phyloP scores from a whole-genome alignment of 2,329 filamentous ascomycete genomes.

The Triangularia setosa region DNA sequence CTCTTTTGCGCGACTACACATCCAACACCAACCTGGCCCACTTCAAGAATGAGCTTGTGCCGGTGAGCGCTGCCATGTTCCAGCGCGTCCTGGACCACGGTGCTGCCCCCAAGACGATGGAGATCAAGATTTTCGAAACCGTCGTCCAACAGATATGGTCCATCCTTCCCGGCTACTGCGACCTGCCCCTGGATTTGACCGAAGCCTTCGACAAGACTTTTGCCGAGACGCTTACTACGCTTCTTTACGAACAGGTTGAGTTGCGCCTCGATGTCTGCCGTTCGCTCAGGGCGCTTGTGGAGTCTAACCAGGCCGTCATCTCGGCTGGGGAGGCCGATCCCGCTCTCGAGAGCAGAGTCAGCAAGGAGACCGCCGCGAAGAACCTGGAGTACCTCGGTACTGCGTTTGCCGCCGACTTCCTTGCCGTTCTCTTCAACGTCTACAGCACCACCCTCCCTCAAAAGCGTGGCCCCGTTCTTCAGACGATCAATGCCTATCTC shows the following conservation, averaged over 20 bases:
- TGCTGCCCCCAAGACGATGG: conserved; percentile 81
- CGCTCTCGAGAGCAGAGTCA: conserved; percentile 72
- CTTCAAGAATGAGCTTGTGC: conserved; percentile 82
- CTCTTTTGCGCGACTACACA: conserved; percentile 82
- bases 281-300: conserved; percentile 79
- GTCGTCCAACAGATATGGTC: conserved; percentile 95
- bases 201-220: conserved; percentile 81
- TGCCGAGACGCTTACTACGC: conserved; percentile 84
- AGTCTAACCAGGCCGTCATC: conserved; percentile 82
- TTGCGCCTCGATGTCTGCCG: conserved; percentile 84
- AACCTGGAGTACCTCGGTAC: conserved; percentile 75
- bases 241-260: conserved; percentile 88
- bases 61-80: conserved; percentile 85
- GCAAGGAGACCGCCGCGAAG: conserved; percentile 68
- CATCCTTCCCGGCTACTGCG: conserved; percentile 88
- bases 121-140: conserved; percentile 97
- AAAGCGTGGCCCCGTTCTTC: conserved; percentile 82
- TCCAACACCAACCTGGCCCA: conserved; percentile 83
- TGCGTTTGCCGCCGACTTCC: conserved; percentile 76
- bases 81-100: conserved; percentile 83
- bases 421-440: conserved; percentile 97
- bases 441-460: conserved; percentile 95
- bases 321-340: conserved; percentile 67
- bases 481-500: conserved; percentile 91
- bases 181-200: conserved; percentile 75